These are phyloP conservation scores for Zelopaecilomyces penicillatus DNA, from an alignment of 2,329 filamentous ascomycete genomes.

Conservation along the genomic window DNA sequence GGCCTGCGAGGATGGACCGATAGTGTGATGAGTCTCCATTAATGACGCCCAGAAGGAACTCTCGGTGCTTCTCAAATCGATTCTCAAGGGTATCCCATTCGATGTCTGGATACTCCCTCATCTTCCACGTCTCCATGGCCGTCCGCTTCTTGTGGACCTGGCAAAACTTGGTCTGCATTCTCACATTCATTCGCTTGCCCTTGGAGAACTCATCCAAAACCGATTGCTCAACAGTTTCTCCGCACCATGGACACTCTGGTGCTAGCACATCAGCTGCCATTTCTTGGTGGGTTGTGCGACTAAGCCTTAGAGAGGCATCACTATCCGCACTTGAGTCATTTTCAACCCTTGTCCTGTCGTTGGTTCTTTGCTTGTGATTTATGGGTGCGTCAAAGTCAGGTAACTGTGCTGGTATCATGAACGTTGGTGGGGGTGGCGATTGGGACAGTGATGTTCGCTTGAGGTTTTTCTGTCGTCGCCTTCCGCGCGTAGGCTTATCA, in stretches of 20 bases:
- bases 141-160: slow-evolving; percentile 49
- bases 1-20: slow-evolving; percentile 45
- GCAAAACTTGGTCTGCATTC: slow-evolving; percentile 56
- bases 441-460: slow-evolving; percentile 1
- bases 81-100: slow-evolving; percentile 55
- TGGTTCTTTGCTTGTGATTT: too few relatives aligned
- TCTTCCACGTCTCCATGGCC: slow-evolving; percentile 39
- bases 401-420: slow-evolving; percentile 13
- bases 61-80: slow-evolving; percentile 50
- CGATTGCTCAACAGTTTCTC: slow-evolving; percentile 45
- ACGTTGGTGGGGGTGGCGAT: slow-evolving; percentile 12
- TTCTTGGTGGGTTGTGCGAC: too few relatives aligned
- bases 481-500: too few relatives aligned
- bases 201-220: slow-evolving; percentile 46
- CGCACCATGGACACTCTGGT: slow-evolving; percentile 61
- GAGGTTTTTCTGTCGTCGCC: neutral
- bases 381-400: slow-evolving; percentile 6
- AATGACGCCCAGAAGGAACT: slow-evolving; percentile 50
- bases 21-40: slow-evolving; percentile 53
- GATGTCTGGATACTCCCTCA: slow-evolving; percentile 60
- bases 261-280: slow-evolving; percentile 6
- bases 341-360: neutral
- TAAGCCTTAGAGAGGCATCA: too few relatives aligned
- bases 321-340: too few relatives aligned
- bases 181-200: slow-evolving; percentile 42